Conservation (phyloP, 371 early-diverging fungal genomes). For the Rhizopus arrhizus region DNA sequence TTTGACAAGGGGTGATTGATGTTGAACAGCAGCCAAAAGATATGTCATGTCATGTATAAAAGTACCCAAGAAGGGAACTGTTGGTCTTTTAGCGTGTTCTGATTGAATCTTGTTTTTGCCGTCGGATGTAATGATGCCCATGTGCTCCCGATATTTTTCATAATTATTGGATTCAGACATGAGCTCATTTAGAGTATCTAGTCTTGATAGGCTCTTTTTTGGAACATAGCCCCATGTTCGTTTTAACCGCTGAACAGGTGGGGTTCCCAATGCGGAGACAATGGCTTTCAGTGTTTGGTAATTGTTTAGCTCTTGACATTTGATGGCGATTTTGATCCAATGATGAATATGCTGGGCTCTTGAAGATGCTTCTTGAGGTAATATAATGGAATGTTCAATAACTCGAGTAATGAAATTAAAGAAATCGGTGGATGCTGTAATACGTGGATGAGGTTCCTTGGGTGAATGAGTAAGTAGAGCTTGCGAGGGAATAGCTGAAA, state of each 20-base stretch:
- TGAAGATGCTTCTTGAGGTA: constrained; percentile 60
- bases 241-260: constrained; percentile 75
- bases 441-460: constrained; percentile 65
- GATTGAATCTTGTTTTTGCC: constrained; percentile 43
- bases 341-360: constrained; percentile 69
- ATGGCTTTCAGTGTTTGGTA: constrained; percentile 80
- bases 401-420: constrained; percentile 81
- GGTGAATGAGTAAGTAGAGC: constrained; percentile 72
- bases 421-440: constrained; percentile 78
- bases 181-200: constrained; percentile 63
- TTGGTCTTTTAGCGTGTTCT: constrained; percentile 58
- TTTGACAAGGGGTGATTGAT: constrained; percentile 8
- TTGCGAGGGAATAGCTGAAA: constrained; percentile 65
- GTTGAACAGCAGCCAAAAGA: constrained; percentile 54
- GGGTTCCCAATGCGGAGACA: constrained; percentile 70
- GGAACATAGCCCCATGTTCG: constrained; percentile 78
- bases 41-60: constrained; percentile 83
- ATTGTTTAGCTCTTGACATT: constrained; percentile 67
- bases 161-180: constrained; percentile 78
- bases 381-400: constrained; percentile 73
- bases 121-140: constrained; percentile 52
- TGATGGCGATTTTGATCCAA: constrained; percentile 78
- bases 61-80: constrained; percentile 78
- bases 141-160: constrained; percentile 69
- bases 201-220: constrained; percentile 61